These are phyloP conservation scores for Eucalyptus marginata DNA, from an alignment of 345 rosid genomes.

Conservation along the genomic window DNA sequence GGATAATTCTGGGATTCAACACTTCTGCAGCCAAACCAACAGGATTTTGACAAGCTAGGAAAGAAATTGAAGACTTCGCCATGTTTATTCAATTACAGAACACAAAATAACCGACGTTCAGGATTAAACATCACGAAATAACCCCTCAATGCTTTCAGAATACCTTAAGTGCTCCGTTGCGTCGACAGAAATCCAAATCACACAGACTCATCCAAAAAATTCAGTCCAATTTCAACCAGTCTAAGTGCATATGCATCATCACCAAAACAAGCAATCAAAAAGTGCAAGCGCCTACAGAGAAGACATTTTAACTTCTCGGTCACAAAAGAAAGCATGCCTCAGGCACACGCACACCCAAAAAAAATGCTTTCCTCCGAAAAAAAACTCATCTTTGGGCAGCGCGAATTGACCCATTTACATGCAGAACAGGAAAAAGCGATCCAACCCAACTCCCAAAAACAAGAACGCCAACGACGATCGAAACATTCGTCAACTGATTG, in stretches of 20 bases:
- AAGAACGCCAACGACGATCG: neutral
- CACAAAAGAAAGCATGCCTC: neutral
- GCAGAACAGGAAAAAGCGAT: neutral
- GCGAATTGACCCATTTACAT: neutral
- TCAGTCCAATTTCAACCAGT: neutral
- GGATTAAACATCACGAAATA: neutral
- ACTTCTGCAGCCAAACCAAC: neutral
- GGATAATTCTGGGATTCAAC: neutral
- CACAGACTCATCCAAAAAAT: neutral
- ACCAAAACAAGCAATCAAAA: neutral
- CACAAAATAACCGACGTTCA: neutral
- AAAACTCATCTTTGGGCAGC: neutral
- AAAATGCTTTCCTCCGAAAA: neutral
- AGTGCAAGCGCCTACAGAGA: neutral
- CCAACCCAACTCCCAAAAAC: neutral
- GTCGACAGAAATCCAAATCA: neutral
- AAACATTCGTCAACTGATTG: neutral
- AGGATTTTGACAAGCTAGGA: neutral
- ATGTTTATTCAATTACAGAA: neutral
- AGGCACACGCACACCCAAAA: too few species aligned
- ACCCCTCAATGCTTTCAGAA: neutral
- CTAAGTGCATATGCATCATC: neutral
- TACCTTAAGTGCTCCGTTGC: neutral
- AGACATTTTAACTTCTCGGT: neutral
- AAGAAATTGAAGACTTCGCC: neutral